phyloP scores from a whole-genome alignment of 306 rosid genomes.

The Hippophae tibetana region DNA sequence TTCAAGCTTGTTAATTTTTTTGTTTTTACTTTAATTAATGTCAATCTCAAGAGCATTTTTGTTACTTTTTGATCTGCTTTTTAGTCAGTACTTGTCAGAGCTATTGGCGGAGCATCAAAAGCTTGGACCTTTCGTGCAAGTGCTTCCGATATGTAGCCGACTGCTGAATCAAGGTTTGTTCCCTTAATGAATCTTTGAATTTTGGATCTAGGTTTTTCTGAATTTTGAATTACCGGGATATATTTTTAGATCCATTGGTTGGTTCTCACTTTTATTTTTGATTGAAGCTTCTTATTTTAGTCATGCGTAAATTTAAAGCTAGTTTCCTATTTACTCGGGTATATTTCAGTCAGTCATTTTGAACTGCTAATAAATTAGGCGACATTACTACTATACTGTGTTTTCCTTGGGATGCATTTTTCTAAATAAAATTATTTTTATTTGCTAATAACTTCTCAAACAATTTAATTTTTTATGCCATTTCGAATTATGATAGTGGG shows the following conservation, averaged over 20 bases:
- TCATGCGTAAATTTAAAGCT: conserved; percentile 13
- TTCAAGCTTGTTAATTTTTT: conserved; percentile 7
- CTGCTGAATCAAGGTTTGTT: conserved; percentile 81
- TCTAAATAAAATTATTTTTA: too few species aligned
- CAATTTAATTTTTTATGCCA: too few species aligned
- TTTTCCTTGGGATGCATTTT: too few species aligned
- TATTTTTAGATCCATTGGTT: conserved; percentile 40
- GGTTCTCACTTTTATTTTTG: conserved; percentile 9
- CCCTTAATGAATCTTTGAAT: neutral
- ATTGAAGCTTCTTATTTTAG: conserved; percentile 8
- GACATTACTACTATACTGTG: too few species aligned
- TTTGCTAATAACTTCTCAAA: too few species aligned
- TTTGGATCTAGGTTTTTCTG: conserved; percentile 21
- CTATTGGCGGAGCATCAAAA: conserved; percentile 86
- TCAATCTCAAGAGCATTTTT: conserved; percentile 20
- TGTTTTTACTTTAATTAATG: conserved; percentile 9
- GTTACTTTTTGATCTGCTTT: conserved; percentile 29
- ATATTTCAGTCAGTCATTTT: too few species aligned
- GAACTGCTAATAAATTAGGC: too few species aligned
- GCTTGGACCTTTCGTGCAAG: conserved; percentile 89
- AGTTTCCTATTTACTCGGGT: too few species aligned
- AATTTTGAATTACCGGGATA: conserved; percentile 22
- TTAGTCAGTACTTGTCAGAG: conserved; percentile 84
- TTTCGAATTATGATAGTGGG: too few species aligned
- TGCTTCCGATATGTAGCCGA: conserved; percentile 82